These are phyloP conservation scores for Emergomyces pasteurianus DNA, from an alignment of 2,329 filamentous ascomycete genomes.

Conservation along the genomic window DNA sequence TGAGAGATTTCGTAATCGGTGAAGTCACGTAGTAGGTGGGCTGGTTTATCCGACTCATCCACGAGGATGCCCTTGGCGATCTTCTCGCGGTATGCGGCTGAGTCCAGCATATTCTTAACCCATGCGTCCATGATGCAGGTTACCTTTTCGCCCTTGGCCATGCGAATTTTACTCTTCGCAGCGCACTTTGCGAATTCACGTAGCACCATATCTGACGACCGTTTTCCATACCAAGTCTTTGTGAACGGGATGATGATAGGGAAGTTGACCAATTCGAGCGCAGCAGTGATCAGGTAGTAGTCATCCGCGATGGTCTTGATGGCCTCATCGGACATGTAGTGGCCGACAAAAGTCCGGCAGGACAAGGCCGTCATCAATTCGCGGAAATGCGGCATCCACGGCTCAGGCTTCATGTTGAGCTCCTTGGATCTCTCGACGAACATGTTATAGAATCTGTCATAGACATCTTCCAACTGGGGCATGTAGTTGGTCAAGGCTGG, in stretches of 20 bases:
- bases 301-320: conserved; percentile 93
- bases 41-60: conserved; percentile 65
- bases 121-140: conserved; percentile 94
- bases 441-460: conserved; percentile 70
- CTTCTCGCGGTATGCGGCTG: conserved; percentile 67
- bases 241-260: conserved; percentile 92
- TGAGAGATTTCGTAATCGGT: conserved; percentile 83
- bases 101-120: conserved; percentile 80
- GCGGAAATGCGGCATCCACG: conserved; percentile 86
- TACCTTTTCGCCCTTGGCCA: conserved; percentile 75
- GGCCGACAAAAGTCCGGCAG: conserved; percentile 90
- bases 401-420: conserved; percentile 58
- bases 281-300: conserved; percentile 92
- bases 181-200: conserved; percentile 83
- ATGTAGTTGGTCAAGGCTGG: conserved; percentile 79
- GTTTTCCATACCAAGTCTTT: conserved; percentile 95
- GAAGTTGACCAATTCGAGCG: conserved; percentile 95
- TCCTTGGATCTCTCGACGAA: conserved; percentile 67
- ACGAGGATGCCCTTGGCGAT: conserved; percentile 58
- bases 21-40: conserved; percentile 72
- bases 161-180: conserved; percentile 82
- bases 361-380: conserved; percentile 92
- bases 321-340: conserved; percentile 83
- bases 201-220: conserved; percentile 83
- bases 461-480: conserved; percentile 84